Evolutionary conservation across 768 basidiomycete genomes (phyloP), one percentile per base, ranked within the genome.

Genomic region (Daedaleopsis sinensis): DNA sequence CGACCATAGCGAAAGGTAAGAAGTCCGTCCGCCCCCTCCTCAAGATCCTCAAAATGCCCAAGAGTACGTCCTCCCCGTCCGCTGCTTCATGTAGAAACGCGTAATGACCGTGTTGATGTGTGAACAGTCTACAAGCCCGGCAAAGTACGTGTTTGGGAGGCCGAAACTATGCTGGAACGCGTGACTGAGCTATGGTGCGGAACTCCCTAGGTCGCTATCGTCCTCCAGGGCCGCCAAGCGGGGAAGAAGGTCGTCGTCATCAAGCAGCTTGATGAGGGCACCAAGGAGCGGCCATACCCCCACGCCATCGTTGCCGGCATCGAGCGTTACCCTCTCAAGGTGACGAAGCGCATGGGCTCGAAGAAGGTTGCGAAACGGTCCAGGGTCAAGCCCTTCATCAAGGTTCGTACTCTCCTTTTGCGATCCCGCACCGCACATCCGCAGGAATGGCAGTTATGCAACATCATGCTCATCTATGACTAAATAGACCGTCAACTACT

Each of bases 321-420:
- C 74, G 96, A 99, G 83, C 88, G 95, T 68, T 98, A 97, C 87
- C 97, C 97, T 18, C 83, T 91, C 75, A 98, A 98, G 82, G 96
- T 98, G 69, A 97, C 94, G 68, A 91, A 90, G 74, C 89, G 91
- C 67, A 98, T 98, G 96, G 93, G 96, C 66, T 87, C 93, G 77
- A 98, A 97, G 85, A 94, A 93, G 77, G 77, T 98, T 67, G 86
- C 90, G 68, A 84, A 83, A 80, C 85, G 97, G 81, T 94, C 88
- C 81, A 96, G 95, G 80, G 90, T 99, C 79, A 99, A 99, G 86
- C 97, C 97, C 68, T 99, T 99, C 80, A 94, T 99, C 85, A 98
- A 99, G 88, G 96, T 94, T 69, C 69, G 84, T 77, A 27, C 19
- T 10, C 18, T 44, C 13, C 43, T 44, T 18, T n/a, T 32, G 27